Evolutionary conservation across 257 asterid species (phyloP), one percentile per base, ranked within the genome.

Genomic region (Lycium ferocissimum): DNA sequence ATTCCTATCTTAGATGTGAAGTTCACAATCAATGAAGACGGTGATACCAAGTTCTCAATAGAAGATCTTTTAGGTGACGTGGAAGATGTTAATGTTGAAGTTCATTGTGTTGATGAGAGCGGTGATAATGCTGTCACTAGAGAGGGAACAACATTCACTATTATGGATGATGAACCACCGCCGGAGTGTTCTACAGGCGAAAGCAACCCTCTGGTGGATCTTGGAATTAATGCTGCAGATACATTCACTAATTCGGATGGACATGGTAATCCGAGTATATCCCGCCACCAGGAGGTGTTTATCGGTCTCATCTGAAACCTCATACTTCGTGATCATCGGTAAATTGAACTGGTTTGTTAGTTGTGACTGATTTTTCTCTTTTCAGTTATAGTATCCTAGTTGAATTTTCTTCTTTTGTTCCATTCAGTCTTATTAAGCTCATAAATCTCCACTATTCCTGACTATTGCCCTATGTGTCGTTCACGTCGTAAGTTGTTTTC

Each of bases 1-100:
- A 89, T 90, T 87, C 97, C 98, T 35, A 91, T 93, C 84, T 84
- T 92, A 84, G 97, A 96, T 45, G 97, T 94, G 87, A 86, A 91
- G 63, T 96, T 96, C 86, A 57, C 87, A 62, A 84, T 89, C 80
- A 81, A 88, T 59, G 83, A 70, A 86, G 59, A 65, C 63, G 47
- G 86, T 54, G 62, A 80, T 26, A 71, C 84, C 17, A 84, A 76
- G 70, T 72, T 89, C 49, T 88, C 97, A 72, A 92, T 96, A 70
- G 97, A 92, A 90, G 89, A 89, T 84, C 95, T 94, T 84, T 86
- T 93, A 58, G 88, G 86, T 85, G 96, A 88, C 81, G 84, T 33
- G 80, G 80, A 84, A 17, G 88, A 86, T 26, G 54, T 82, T 38
- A 81, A 84, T 56, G 38, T 62, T 85, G 88, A 86, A 85, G 86